A percentile compares a stretch with the other conserved stretches of the same genome.
These are phyloP conservation scores for Cutaneotrichosporon sp. DNA, from an alignment of 1,284 basidiomycete genomes.

Conservation along the genomic window DNA sequence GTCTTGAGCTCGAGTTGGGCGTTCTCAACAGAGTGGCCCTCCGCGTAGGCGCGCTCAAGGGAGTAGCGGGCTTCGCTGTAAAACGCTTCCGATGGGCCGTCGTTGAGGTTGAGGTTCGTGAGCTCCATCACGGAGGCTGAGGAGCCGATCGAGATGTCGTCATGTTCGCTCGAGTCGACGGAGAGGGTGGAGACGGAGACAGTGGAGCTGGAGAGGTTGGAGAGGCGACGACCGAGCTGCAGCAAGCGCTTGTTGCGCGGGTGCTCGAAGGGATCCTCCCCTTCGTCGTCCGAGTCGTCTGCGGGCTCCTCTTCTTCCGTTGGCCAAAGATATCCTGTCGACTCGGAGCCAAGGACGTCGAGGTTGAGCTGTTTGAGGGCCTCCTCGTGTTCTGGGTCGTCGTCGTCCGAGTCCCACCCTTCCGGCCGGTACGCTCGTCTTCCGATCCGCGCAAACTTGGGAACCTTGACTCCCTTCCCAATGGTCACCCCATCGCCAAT, in stretches of 20 bases:
- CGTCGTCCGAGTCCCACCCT: constrained; percentile 58
- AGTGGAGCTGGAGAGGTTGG: constrained; percentile 30
- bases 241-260: constrained; percentile 45
- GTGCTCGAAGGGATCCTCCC: constrained; percentile 48
- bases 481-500: constrained; percentile 70
- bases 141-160: constrained; percentile 17
- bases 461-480: constrained; percentile 63
- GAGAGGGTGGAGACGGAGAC: constrained; percentile 45
- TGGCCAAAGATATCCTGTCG: constrained; percentile 49
- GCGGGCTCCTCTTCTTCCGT: constrained; percentile 39
- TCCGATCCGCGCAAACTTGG: constrained; percentile 68
- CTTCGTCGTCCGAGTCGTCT: constrained; percentile 40
- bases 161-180: constrained; percentile 37
- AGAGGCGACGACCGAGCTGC: constrained; percentile 43
- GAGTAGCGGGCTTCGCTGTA: constrained; percentile 39
- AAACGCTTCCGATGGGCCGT: constrained; percentile 35
- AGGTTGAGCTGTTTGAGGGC: constrained; percentile 28
- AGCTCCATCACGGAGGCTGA: constrained; percentile 20
- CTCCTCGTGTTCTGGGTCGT: constrained; percentile 47
- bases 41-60: constrained; percentile 44
- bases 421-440: constrained; percentile 70
- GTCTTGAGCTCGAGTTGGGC: constrained; percentile 46
- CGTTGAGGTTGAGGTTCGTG: constrained; percentile 26
- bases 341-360: constrained; percentile 35
- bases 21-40: constrained; percentile 44